Percentiles rank a stretch among this genome's conserved stretches.
Evolutionary conservation across 176 grass and related monocot species (phyloP).

Genomic region (Alloteropsis semialata): DNA sequence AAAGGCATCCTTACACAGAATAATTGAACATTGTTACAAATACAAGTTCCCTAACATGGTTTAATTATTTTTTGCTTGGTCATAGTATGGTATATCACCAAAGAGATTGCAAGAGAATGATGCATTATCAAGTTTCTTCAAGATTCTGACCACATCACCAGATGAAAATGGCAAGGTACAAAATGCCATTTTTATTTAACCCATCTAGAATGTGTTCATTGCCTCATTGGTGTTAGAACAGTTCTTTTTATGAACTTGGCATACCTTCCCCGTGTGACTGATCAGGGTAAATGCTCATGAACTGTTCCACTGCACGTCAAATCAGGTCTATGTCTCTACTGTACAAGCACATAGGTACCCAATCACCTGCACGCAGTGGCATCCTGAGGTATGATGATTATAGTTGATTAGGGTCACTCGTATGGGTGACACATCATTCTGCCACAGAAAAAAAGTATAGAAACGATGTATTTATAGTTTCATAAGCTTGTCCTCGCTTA

Average conservation of each 20-base stretch:
- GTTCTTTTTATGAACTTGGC: too few species aligned
- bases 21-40: not conserved
- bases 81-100: constrained; percentile 75
- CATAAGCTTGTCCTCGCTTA: not conserved
- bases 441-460: not conserved
- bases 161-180: constrained; percentile 70
- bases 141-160: constrained; percentile 68
- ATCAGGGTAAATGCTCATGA: not conserved
- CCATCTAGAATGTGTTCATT: too few species aligned
- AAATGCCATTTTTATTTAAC: too few species aligned
- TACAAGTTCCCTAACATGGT: constrained; percentile 21
- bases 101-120: constrained; percentile 48
- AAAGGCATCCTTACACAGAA: not conserved
- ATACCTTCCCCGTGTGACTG: not conserved
- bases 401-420: not conserved
- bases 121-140: constrained; percentile 76
- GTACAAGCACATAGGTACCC: constrained; percentile 78
- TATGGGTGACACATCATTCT: not conserved
- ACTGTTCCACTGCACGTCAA: not conserved
- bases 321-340: constrained; percentile 73
- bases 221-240: too few species aligned
- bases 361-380: constrained; percentile 75
- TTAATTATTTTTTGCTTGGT: constrained; percentile 24
- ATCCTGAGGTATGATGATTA: constrained; percentile 65
- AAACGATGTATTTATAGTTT: not conserved